Evolutionary conservation across 1,284 basidiomycete genomes (phyloP), one percentile per base, ranked within the genome.

Genomic region (Ceratobasidium sp.): DNA sequence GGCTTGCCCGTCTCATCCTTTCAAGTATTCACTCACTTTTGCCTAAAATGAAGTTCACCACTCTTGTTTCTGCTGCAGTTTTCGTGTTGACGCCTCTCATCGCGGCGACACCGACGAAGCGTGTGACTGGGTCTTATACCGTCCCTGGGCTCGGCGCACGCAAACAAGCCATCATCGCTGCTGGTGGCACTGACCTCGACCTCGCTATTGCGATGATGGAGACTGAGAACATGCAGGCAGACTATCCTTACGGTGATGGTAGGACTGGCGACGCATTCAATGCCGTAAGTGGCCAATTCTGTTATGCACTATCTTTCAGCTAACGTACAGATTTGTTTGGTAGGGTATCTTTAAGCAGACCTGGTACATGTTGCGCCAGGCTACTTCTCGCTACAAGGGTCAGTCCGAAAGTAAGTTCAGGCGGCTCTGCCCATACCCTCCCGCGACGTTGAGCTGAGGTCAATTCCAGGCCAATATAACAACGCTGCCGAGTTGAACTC

Each of bases 401-500:
- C 53, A 54, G 24, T 24, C 22, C 53, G 17, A 11, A 27, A 54
- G 53, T 54, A 24, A 54, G 53, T 22, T 27, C 36, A 41, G 4
- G 5, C 5, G 5, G n/a, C 15, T 9, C n/a, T 14, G 4, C 15
- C 6, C n/a, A 9, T 5, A n/a, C 53, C 11, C 9, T 5, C 27
- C 22, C 5, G 22, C 11, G 36, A 11, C 11, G 19, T 17, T 51
- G 15, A 51, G 3, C 22, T 17, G 4, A 6, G 17, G n/a, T n/a
- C n/a, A 17, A 7, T 6, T n/a, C 22, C 27, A 54, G 53, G 53
- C 53, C 53, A 54, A 24, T 54, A 54, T 15, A 54, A 54, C 22
- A 54, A 54, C 15, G 53, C 53, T n/a, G 53, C 53, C 9, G 53
- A 54, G 29, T 24, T 54, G 53, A 54, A 54, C 53, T 54, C 53